Evolutionary conservation across 495 filamentous ascomycete species (phyloP).

Genomic region (Chlorociboria aeruginascens): DNA sequence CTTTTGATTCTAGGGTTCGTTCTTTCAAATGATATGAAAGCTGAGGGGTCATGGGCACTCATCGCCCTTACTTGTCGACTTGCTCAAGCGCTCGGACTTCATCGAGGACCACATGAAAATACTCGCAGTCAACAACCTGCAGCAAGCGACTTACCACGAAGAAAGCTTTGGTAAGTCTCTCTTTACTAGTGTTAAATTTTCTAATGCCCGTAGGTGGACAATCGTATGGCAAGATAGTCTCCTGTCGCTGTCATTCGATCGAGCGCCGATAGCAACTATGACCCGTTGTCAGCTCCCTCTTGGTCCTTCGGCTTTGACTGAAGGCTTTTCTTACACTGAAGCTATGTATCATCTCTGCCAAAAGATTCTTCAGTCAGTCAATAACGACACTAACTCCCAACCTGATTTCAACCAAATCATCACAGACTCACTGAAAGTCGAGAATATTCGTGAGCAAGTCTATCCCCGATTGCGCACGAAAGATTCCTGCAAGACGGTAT

Average conservation of each 20-base stretch:
- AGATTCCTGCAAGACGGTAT: conserved; percentile 39
- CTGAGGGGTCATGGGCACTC: conserved; percentile 45
- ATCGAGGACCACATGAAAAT: conserved; percentile 29
- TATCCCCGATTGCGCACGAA: conserved; percentile 32
- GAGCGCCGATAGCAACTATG: conserved; percentile 21
- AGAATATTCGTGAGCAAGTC: conserved; percentile 33
- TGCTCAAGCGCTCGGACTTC: conserved; percentile 41
- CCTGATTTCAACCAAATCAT: conserved; percentile 35
- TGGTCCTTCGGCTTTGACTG: conserved; percentile 22
- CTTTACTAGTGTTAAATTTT: conserved; percentile 4
- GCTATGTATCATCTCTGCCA: conserved; percentile 42
- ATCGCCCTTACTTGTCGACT: conserved; percentile 42
- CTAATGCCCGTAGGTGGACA: conserved; percentile 33
- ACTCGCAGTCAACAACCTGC: conserved; percentile 3
- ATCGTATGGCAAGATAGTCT: conserved; percentile 45
- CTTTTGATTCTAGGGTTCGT: conserved; percentile 41
- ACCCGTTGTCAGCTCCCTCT: conserved; percentile 23
- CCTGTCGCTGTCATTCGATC: conserved; percentile 43
- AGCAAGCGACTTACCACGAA: conserved; percentile 17
- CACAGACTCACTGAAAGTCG: conserved; percentile 33
- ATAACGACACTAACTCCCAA: conserved; percentile 34
- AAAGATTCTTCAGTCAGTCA: conserved; percentile 36
- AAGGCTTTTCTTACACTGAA: conserved; percentile 40
- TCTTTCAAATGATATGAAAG: conserved; percentile 46
- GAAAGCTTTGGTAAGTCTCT: conserved; percentile 26